Conservation (phyloP, 345 rosid genomes). For the Hibiscus tridactylites region DNA sequence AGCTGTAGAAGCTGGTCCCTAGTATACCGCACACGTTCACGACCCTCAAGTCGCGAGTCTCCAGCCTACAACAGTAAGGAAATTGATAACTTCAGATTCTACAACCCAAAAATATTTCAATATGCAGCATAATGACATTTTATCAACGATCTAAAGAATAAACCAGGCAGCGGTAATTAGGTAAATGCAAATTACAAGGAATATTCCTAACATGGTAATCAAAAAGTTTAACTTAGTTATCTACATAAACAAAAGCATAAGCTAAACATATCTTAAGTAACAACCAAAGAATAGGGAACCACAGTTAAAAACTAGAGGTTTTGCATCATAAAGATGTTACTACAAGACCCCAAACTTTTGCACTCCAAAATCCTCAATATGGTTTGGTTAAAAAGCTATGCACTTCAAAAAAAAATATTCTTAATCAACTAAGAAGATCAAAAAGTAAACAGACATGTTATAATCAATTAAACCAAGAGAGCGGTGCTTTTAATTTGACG, state of each 20-base stretch:
- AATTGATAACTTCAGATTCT: constrained; percentile 9
- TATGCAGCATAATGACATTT: neutral
- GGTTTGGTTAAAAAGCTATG: too few relatives aligned
- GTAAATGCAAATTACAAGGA: neutral
- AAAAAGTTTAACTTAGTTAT: neutral
- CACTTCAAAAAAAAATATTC: too few relatives aligned
- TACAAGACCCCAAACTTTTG: neutral
- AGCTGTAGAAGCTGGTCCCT: constrained; percentile 69
- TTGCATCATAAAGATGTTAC: neutral
- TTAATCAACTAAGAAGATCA: too few relatives aligned
- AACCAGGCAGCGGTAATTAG: neutral
- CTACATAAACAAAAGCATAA: neutral
- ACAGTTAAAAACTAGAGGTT: neutral
- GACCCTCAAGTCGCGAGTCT: constrained; percentile 51
- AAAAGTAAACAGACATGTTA: too few relatives aligned
- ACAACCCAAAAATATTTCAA: neutral
- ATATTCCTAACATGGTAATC: neutral
- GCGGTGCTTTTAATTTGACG: neutral
- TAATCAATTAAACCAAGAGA: too few relatives aligned
- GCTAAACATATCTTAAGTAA: neutral
- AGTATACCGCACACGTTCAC: constrained; percentile 54
- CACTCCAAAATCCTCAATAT: neutral
- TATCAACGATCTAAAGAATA: neutral
- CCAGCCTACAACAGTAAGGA: constrained; percentile 38
- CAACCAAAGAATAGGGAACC: neutral